phyloP scores from a whole-genome alignment of 345 rosid genomes.

The Diplotaxis tenuifolia region DNA sequence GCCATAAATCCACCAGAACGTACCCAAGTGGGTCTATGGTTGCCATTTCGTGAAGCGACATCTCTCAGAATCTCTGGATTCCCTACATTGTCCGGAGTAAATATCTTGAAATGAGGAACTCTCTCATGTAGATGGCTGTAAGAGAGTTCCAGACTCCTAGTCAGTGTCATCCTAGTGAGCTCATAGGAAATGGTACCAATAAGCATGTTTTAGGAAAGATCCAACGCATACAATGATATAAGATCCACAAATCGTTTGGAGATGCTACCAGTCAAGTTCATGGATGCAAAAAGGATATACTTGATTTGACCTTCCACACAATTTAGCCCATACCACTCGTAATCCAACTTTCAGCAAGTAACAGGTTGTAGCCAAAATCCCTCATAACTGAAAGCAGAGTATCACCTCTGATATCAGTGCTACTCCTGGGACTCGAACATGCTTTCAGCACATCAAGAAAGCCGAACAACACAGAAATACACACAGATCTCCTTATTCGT shows the following conservation, averaged over 20 bases:
- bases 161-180: neutral
- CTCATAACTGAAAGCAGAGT: neutral
- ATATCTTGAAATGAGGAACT: no score
- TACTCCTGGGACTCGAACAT: neutral
- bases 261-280: neutral
- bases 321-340: neutral
- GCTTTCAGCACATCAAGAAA: neutral
- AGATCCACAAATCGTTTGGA: neutral
- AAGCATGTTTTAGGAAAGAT: neutral
- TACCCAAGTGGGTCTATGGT: no score
- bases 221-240: neutral
- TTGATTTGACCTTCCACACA: neutral
- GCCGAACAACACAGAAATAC: neutral
- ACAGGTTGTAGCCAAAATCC: neutral
- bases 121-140: no score
- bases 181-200: neutral
- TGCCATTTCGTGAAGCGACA: no score
- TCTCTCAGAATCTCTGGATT: no score
- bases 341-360: neutral
- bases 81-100: no score
- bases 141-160: neutral
- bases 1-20: no score
- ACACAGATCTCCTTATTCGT: neutral
- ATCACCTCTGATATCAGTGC: neutral
- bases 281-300: neutral